Conservation (phyloP, 2,329 filamentous ascomycete genomes). For the Cyanodermella asteris region DNA sequence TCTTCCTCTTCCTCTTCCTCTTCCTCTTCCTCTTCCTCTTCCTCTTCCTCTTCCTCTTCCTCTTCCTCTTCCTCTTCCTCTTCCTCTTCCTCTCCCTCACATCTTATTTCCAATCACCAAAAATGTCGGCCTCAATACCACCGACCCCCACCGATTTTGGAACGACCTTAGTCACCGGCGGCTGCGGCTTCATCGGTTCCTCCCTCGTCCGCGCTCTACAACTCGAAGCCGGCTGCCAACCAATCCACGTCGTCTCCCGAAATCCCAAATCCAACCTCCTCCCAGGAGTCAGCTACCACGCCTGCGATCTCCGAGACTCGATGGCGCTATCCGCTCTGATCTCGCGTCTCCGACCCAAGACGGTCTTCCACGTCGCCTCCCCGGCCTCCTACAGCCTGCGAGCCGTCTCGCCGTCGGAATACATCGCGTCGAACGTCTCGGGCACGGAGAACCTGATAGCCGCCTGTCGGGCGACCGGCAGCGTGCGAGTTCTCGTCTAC, state of each 20-base stretch:
- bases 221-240: slow-evolving; percentile 34
- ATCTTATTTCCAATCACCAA: no score
- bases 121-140: no score
- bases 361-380: slow-evolving; percentile 81
- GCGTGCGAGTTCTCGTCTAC: slow-evolving; percentile 29
- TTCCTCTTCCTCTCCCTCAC: no score
- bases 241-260: slow-evolving; percentile 47
- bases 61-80: no score
- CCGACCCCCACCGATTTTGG: not conserved
- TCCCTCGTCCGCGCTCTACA: slow-evolving; percentile 52
- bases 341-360: slow-evolving; percentile 44
- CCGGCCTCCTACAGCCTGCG: slow-evolving; percentile 20
- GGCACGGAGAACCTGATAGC: slow-evolving; percentile 27
- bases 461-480: slow-evolving; percentile 24
- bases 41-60: no score
- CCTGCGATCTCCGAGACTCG: slow-evolving; percentile 55
- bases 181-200: slow-evolving; percentile 67
- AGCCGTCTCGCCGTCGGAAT: no score
- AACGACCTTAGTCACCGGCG: slow-evolving; percentile 39
- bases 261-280: slow-evolving; percentile 46
- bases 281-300: slow-evolving; percentile 42
- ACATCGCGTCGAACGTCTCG: not conserved
- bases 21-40: no score
- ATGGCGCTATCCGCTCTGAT: slow-evolving; percentile 42
- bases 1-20: no score